Percentiles rank a stretch among this genome's conserved stretches.
These are phyloP conservation scores for Ampelomyces quisqualis DNA, from an alignment of 2,329 filamentous ascomycete species.

Conservation along the genomic window DNA sequence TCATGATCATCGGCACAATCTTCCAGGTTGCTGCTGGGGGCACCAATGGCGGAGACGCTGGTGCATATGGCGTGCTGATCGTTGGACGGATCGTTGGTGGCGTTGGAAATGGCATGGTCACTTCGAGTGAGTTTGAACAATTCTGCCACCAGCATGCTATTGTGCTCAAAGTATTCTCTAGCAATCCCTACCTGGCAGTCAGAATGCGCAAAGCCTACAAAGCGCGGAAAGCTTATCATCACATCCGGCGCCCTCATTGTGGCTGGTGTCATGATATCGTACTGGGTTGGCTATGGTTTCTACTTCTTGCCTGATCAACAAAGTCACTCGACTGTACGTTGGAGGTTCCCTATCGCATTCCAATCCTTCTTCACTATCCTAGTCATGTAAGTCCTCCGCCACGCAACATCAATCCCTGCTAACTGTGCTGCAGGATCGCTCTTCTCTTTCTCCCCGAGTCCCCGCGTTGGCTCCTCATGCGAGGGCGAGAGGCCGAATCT, in stretches of 20 bases:
- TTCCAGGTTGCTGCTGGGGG: conserved; percentile 51
- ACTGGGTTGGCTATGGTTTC: conserved; percentile 42
- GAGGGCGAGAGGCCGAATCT: conserved; percentile 46
- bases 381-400: conserved; percentile 4
- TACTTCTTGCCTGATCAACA: conserved; percentile 11
- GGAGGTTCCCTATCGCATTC: conserved; percentile 41
- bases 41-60: conserved; percentile 45
- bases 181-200: conserved; percentile 16
- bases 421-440: conserved; percentile 5
- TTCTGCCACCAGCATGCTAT: conserved; percentile 5
- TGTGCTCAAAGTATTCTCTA: conserved; percentile 10
- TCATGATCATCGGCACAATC: conserved; percentile 53
- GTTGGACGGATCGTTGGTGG: conserved; percentile 12
- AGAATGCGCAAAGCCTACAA: conserved; percentile 35
- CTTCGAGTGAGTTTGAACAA: conserved; percentile 44
- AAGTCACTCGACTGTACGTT: conserved; percentile 8
- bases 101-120: conserved; percentile 51
- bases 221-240: conserved; percentile 30
- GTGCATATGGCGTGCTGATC: conserved; percentile 57
- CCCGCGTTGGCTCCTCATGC: conserved; percentile 52
- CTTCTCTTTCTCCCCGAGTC: conserved; percentile 30
- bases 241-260: conserved; percentile 47
- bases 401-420: fast-evolving
- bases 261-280: conserved; percentile 40
- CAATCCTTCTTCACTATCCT: conserved; percentile 12